Conservation (phyloP, 192 early-diverging fungal genomes). For the Umbelopsis ramanniana region DNA sequence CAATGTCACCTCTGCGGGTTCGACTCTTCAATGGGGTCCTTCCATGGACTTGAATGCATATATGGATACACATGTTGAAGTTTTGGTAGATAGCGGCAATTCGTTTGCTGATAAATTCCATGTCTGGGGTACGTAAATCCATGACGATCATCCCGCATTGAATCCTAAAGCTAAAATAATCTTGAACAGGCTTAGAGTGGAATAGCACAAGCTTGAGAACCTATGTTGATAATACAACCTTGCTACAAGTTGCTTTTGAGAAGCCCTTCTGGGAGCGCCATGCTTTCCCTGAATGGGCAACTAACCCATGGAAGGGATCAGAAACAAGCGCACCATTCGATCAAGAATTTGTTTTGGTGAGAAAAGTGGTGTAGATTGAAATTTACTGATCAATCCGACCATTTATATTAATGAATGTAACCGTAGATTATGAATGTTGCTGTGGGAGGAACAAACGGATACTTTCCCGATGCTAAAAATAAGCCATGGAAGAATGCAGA, state of each 20-base stretch:
- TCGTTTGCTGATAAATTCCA: slow-evolving; percentile 63
- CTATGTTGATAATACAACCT: slow-evolving; percentile 53
- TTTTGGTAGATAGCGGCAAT: slow-evolving; percentile 33
- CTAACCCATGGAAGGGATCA: slow-evolving; percentile 55
- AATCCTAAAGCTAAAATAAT: slow-evolving; percentile 41
- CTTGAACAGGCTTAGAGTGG: slow-evolving; percentile 54
- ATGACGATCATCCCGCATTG: neutral
- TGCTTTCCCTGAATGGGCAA: slow-evolving; percentile 49
- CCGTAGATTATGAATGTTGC: slow-evolving; percentile 64
- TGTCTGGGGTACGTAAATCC: slow-evolving; percentile 33
- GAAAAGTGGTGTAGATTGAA: slow-evolving; percentile 22
- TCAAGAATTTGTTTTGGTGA: slow-evolving; percentile 58
- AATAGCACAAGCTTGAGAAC: slow-evolving; percentile 54
- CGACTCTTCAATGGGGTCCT: slow-evolving; percentile 70
- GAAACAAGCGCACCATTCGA: slow-evolving; percentile 63
- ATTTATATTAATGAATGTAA: neutral
- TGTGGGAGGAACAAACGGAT: slow-evolving; percentile 60
- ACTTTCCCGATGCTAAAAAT: slow-evolving; percentile 54
- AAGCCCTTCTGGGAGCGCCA: slow-evolving; percentile 55
- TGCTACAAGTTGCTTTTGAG: slow-evolving; percentile 57
- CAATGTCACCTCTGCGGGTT: slow-evolving; percentile 44
- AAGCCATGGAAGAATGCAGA: slow-evolving; percentile 65
- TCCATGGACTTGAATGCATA: slow-evolving; percentile 49
- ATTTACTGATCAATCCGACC: neutral
- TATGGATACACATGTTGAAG: slow-evolving; percentile 49